phyloP scores from a whole-genome alignment of 305 asterid genomes.

The Fraxinus platypoda region DNA sequence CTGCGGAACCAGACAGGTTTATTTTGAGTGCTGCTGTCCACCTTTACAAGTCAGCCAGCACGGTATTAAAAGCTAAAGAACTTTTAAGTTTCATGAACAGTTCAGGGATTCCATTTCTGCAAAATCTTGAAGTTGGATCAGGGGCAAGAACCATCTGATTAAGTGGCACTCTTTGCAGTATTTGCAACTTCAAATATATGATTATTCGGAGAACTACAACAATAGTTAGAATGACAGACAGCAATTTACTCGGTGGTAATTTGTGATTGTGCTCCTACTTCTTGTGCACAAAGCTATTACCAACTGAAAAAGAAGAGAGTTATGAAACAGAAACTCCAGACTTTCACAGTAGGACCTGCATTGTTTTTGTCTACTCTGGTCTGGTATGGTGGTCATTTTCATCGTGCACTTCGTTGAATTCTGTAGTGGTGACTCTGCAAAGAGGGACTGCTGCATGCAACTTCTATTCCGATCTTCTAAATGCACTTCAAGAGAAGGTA shows the following conservation, averaged over 20 bases:
- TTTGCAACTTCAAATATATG: not conserved
- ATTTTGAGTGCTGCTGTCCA: conserved; percentile 71
- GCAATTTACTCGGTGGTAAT: not conserved
- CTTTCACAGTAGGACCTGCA: not conserved
- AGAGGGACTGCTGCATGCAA: not conserved
- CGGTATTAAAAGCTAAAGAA: conserved; percentile 43
- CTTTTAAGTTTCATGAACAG: conserved; percentile 44
- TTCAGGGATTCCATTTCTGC: conserved; percentile 43
- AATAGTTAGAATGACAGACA: not conserved
- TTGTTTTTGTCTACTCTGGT: not conserved
- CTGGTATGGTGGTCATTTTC: not conserved
- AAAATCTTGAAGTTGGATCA: conserved; percentile 59
- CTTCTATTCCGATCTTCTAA: not conserved
- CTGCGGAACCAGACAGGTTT: conserved; percentile 54
- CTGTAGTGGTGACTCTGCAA: not conserved
- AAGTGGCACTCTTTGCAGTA: not conserved
- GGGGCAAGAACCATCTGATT: conserved; percentile 28
- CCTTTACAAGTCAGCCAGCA: conserved; percentile 51
- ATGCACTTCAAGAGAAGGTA: not conserved
- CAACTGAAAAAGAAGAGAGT: not conserved
- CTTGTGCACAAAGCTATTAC: not conserved
- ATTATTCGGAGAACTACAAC: not conserved
- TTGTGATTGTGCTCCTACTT: not conserved
- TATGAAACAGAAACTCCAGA: not conserved
- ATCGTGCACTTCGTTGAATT: not conserved